A percentile compares a stretch with the other conserved stretches of the same genome.
phyloP scores from a whole-genome alignment of 73 alveolate species.

The Tetrahymena borealis region DNA sequence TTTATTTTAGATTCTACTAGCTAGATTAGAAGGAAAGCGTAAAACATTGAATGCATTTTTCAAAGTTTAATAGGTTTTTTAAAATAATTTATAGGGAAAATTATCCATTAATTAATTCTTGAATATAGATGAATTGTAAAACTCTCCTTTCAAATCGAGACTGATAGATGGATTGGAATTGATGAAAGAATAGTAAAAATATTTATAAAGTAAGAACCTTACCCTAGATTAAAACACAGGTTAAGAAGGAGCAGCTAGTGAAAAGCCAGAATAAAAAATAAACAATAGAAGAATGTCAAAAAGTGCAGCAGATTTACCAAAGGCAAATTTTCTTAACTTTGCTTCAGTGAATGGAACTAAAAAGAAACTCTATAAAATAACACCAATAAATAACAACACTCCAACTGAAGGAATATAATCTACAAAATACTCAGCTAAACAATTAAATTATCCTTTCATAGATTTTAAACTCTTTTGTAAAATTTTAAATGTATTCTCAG shows the following conservation, averaged over 20 bases:
- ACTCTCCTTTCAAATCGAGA: background rate
- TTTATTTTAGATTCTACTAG: background rate
- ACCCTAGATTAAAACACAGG: background rate
- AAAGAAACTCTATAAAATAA: background rate
- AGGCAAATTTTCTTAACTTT: background rate
- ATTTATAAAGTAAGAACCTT: background rate
- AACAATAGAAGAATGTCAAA: background rate
- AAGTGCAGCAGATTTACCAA: background rate
- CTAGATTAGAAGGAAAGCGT: background rate
- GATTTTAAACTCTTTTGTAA: background rate
- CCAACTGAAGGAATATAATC: background rate
- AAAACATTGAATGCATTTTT: no score
- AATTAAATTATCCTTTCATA: background rate
- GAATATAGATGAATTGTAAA: background rate
- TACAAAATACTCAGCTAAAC: background rate
- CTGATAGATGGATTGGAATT: background rate
- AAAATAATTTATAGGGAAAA: background rate
- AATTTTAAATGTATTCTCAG: background rate
- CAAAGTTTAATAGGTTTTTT: no score
- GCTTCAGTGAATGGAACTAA: background rate
- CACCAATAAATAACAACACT: background rate
- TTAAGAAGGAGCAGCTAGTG: background rate
- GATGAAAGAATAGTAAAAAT: background rate
- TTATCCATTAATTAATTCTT: background rate
- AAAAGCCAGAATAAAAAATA: background rate